Percentiles rank a stretch among this genome's conserved stretches.
Conservation (phyloP, 139 green algal species). For the Chlorella sp. region DNA sequence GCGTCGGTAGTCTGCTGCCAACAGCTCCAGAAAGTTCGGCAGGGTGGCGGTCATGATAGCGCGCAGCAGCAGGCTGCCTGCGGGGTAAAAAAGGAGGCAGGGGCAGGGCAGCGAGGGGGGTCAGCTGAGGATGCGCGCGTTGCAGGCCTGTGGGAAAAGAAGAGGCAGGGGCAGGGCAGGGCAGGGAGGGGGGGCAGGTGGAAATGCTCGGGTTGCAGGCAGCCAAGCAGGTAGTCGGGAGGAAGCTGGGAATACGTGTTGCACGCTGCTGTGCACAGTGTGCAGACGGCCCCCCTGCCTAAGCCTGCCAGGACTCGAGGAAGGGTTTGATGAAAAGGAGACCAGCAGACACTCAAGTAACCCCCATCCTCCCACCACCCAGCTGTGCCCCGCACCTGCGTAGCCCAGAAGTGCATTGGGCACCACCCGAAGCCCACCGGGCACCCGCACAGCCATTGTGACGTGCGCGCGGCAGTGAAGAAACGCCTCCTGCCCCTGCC, state of each 20-base stretch:
- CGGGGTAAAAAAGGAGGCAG: background rate
- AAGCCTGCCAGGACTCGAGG: no score
- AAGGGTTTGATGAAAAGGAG: background rate
- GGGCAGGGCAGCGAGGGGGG: background rate
- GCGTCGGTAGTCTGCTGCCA: conserved; percentile 40
- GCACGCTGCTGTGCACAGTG: background rate
- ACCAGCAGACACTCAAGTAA: background rate
- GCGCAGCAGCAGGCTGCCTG: conserved; percentile 34
- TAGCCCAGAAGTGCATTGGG: conserved; percentile 48
- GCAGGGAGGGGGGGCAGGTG: background rate
- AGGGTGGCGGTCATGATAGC: conserved; percentile 31
- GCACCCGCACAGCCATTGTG: conserved; percentile 42
- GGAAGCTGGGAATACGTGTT: no score
- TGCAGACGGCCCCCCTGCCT: background rate
- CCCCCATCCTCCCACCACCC: background rate
- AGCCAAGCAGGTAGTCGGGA: no score
- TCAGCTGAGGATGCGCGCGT: background rate
- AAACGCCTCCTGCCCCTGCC: background rate
- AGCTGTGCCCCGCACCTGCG: conserved; percentile 10
- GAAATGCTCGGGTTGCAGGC: background rate
- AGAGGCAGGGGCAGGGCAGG: background rate
- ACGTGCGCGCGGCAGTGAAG: conserved; percentile 42
- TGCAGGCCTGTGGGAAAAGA: conserved; percentile 12
- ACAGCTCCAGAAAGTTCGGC: conserved; percentile 45
- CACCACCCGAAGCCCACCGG: conserved; percentile 30